Evolutionary conservation across 2,329 filamentous ascomycete genomes (phyloP).

Genomic region (Xylariaceae sp.): DNA sequence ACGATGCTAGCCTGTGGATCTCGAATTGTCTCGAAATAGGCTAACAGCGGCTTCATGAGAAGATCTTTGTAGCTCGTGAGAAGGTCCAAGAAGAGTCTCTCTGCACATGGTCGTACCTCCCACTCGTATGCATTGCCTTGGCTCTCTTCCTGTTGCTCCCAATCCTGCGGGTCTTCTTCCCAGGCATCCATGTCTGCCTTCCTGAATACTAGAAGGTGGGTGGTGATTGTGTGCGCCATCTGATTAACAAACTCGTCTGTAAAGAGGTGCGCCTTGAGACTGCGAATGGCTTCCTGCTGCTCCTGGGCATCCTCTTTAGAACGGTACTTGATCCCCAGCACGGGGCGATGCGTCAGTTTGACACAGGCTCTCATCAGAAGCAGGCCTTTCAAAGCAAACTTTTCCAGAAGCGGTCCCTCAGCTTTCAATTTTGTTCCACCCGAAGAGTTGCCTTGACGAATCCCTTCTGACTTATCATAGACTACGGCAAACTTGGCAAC

Average conservation of each 20-base stretch:
- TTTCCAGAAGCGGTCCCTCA: constrained; percentile 66
- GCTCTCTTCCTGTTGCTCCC: constrained; percentile 86
- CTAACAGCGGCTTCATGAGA: constrained; percentile 71
- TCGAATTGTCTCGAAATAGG: constrained; percentile 77
- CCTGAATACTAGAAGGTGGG: constrained; percentile 82
- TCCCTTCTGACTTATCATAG: constrained; percentile 60
- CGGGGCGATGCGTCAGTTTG: constrained; percentile 76
- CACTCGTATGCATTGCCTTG: constrained; percentile 86
- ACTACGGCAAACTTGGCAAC: constrained; percentile 71
- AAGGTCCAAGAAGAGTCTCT: constrained; percentile 89
- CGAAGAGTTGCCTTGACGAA: constrained; percentile 43
- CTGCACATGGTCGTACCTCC: constrained; percentile 84
- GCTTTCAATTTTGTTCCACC: constrained; percentile 46
- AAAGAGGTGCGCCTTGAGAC: constrained; percentile 70
- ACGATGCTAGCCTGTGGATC: constrained; percentile 64
- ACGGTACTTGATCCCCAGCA: constrained; percentile 79
- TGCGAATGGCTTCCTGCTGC: constrained; percentile 62
- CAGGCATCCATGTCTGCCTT: constrained; percentile 82
- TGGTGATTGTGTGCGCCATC: constrained; percentile 80
- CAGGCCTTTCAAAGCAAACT: constrained; percentile 76
- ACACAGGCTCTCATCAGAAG: constrained; percentile 77
- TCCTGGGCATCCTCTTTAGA: constrained; percentile 71
- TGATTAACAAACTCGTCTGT: constrained; percentile 72
- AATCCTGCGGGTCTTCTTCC: constrained; percentile 92
- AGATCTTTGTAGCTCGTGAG: constrained; percentile 83